phyloP scores from a whole-genome alignment of 768 basidiomycete species.

The Hygrophorus russula region DNA sequence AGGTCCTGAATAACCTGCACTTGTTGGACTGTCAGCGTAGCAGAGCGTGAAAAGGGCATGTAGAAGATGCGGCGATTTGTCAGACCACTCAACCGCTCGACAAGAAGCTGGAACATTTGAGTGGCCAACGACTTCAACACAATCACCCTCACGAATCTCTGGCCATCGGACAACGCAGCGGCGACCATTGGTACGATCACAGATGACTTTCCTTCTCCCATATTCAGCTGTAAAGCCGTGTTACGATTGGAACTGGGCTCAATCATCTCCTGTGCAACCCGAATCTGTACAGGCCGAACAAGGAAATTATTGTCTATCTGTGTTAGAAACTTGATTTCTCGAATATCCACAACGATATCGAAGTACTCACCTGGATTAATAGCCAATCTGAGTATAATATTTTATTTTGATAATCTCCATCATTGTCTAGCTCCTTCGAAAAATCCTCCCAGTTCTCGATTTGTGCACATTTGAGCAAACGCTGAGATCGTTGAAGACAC shows the following conservation, averaged over 20 bases:
- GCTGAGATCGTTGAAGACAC: constrained; percentile 25
- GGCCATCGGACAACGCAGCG: constrained; percentile 28
- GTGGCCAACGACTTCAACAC: constrained; percentile 34
- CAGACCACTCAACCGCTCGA: constrained; percentile 30
- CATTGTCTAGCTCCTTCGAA: constrained; percentile 17
- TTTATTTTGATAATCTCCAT: no score
- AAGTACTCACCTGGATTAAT: no score
- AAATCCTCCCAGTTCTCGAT: constrained; percentile 19
- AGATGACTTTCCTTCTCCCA: constrained; percentile 47
- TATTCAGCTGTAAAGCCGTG: constrained; percentile 38
- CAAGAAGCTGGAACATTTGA: constrained; percentile 41
- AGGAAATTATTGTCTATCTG: constrained; percentile 36
- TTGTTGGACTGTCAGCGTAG: constrained; percentile 12
- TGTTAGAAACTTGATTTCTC: constrained; percentile 1
- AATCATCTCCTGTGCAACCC: constrained; percentile 37
- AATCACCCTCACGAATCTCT: constrained; percentile 34
- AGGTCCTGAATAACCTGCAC: constrained; percentile 18
- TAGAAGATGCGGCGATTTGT: constrained; percentile 35
- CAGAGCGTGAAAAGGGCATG: constrained; percentile 37
- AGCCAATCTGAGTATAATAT: no score
- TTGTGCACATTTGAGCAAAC: constrained; percentile 18
- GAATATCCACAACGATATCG: not conserved
- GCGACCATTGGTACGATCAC: constrained; percentile 39
- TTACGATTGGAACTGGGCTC: constrained; percentile 23
- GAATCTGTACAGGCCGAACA: constrained; percentile 29